Evolutionary conservation across 1,284 basidiomycete genomes (phyloP).

Genomic region (Tylopilus sp.): DNA sequence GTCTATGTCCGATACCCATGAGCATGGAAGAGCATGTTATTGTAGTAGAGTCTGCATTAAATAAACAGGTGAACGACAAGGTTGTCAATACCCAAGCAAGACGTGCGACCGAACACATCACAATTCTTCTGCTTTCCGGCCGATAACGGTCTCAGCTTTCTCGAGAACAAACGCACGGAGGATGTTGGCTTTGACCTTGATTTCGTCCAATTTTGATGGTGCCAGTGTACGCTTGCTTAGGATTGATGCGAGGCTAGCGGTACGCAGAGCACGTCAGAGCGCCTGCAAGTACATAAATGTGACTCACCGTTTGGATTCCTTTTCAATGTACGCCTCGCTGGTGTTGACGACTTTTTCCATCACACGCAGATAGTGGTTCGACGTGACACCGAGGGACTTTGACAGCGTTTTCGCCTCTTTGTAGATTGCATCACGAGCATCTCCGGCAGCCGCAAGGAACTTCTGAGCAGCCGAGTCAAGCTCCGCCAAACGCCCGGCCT

Average conservation of each 20-base stretch:
- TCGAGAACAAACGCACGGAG: conserved; percentile 67
- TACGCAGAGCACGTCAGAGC: conserved; percentile 12
- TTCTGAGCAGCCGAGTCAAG: conserved; percentile 78
- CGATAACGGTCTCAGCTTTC: conserved; percentile 35
- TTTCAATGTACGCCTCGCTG: conserved; percentile 76
- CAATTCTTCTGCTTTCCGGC: conserved; percentile 38
- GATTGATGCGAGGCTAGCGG: conserved; percentile 58
- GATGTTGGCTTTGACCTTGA: conserved; percentile 90
- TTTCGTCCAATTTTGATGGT: conserved; percentile 82
- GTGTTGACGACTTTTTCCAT: conserved; percentile 85
- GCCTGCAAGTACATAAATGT: background rate
- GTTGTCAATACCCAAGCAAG: conserved; percentile 14
- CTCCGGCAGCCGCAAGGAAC: conserved; percentile 66
- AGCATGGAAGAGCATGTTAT: conserved; percentile 15
- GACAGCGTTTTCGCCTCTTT: conserved; percentile 58
- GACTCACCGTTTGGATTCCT: conserved; percentile 80
- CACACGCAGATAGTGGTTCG: conserved; percentile 84
- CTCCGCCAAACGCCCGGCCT: conserved; percentile 79
- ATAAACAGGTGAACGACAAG: conserved; percentile 19
- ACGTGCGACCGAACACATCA: conserved; percentile 15
- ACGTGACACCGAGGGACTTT: conserved; percentile 44
- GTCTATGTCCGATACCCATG: conserved; percentile 2
- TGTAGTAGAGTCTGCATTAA: conserved; percentile 1
- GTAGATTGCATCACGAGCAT: conserved; percentile 56
- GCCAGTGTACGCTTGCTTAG: conserved; percentile 73